Evolutionary conservation across 257 asterid genomes (phyloP).

Genomic region (Solanum bukasovii): DNA sequence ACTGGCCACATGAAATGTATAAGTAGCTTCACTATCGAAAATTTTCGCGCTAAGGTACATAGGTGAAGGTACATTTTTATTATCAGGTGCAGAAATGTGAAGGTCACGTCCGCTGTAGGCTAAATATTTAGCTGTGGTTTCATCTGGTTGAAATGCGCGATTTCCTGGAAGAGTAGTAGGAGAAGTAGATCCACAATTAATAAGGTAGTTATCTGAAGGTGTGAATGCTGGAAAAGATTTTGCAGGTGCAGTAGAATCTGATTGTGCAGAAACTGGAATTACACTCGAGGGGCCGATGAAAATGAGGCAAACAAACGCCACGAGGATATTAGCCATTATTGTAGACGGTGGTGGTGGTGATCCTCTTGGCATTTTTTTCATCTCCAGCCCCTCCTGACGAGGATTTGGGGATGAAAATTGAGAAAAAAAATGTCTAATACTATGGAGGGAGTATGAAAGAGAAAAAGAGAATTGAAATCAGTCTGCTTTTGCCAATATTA

Average conservation of each 20-base stretch:
- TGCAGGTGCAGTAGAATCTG: slow-evolving; percentile 23
- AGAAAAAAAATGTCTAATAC: neutral
- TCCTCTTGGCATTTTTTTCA: slow-evolving; percentile 25
- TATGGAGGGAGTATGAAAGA: neutral
- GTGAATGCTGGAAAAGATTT: slow-evolving; percentile 30
- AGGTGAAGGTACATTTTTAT: slow-evolving; percentile 28
- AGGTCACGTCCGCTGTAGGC: slow-evolving; percentile 27
- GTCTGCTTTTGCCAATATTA: slow-evolving; percentile 5
- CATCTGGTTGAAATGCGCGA: slow-evolving; percentile 35
- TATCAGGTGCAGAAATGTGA: slow-evolving; percentile 16
- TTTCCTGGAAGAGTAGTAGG: slow-evolving; percentile 24
- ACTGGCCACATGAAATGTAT: slow-evolving; percentile 46
- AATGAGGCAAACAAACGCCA: slow-evolving; percentile 24
- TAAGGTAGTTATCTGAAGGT: slow-evolving; percentile 52
- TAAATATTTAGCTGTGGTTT: slow-evolving; percentile 23
- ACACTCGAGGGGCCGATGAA: neutral
- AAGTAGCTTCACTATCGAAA: slow-evolving; percentile 42
- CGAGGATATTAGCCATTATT: slow-evolving; percentile 28
- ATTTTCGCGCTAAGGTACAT: slow-evolving; percentile 46
- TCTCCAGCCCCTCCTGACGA: slow-evolving; percentile 40
- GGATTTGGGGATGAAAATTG: slow-evolving; percentile 7
- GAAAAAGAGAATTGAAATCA: neutral
- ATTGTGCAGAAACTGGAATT: slow-evolving; percentile 3
- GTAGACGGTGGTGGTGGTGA: slow-evolving; percentile 2
- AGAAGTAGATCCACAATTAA: slow-evolving; percentile 45